Conservation (phyloP, 768 basidiomycete genomes). For the Crucibulum laeve region DNA sequence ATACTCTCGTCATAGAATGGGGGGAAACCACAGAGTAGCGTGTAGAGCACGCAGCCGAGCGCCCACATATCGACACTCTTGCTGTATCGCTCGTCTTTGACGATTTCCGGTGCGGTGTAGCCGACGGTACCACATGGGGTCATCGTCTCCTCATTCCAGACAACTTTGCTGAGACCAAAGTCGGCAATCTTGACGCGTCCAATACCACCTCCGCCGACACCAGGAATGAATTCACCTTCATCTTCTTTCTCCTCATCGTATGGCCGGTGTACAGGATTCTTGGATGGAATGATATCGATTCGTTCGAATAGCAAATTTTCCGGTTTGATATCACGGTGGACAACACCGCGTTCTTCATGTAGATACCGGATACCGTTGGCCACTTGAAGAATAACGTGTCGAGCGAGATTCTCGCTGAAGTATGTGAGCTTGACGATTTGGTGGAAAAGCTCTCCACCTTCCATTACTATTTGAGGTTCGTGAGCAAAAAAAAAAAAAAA, state of each 20-base stretch:
- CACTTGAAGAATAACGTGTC: constrained; percentile 96
- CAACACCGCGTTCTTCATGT: constrained; percentile 96
- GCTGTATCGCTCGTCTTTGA: constrained; percentile 95
- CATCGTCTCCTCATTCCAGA: constrained; percentile 99
- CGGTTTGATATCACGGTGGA: constrained; percentile 99
- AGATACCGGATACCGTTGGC: constrained; percentile 91
- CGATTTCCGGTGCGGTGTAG: constrained; percentile 98
- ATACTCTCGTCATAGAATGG: constrained; percentile 99
- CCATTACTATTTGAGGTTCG: constrained; percentile 66
- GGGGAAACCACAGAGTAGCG: constrained; percentile 93
- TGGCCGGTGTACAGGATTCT: constrained; percentile 66
- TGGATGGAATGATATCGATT: constrained; percentile 89
- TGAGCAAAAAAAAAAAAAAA: constrained; percentile 11
- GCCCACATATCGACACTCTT: constrained; percentile 99
- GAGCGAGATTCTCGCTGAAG: constrained; percentile 95
- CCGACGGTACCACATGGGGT: constrained; percentile 99
- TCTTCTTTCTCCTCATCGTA: constrained; percentile 99
- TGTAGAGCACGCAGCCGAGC: constrained; percentile 97
- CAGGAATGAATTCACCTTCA: constrained; percentile 92
- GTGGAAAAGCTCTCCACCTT: constrained; percentile 97
- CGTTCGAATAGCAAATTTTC: constrained; percentile 94
- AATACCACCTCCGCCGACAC: constrained; percentile 94
- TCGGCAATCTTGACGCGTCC: constrained; percentile 98
- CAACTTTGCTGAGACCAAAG: constrained; percentile 94
- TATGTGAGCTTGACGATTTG: constrained; percentile 99